Evolutionary conservation across 805 yeast genomes (phyloP), one percentile per base, ranked within the genome.

Genomic region (Candida gorgasii): DNA sequence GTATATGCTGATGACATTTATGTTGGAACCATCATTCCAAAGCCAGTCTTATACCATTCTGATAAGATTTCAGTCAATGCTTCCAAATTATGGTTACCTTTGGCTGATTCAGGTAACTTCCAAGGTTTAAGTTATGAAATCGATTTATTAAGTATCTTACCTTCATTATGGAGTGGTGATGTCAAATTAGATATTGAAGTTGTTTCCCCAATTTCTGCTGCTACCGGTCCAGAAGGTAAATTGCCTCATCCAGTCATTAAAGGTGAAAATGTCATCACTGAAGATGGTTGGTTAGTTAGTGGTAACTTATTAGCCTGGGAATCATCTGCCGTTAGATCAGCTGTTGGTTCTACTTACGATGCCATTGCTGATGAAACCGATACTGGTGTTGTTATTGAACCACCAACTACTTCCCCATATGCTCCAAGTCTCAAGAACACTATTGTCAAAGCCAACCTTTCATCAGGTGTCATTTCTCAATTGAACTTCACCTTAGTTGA

Each of bases 251-350:
- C 63, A 17, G 52, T 58, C 17, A 11, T 39, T 18, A 36, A 45
- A 13, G 46, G 43, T 38, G 42, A 44, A 13, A 37, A 37, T 42
- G 48, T 48, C 19, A 44, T 50, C 11, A 44, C 56, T 16, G 36
- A 49, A 11, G 50, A 50, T 23, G 31, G 41, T 11, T 61, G 66
- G 66, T 52, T 50, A 22, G 36, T 61, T 13, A 45, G 58, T 24
- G 64, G 63, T 43, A 58, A 57, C 41, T 49, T 61, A 31, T 55
- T 58, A 33, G 54, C 52, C 28, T 59, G 62, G 63, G 54, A 53
- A 42, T 48, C 54, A 18, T 26, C 36, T 3, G 24, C 39, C 6
- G 49, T 61, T 26, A 11, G 36, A 16, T 13, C 39, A 7, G 46
- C 56, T 14, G 42, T 41, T 18, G 64, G 61, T 42, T 54, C 45